Conservation (phyloP, 129 eudicot species). For the Tagetes patula region DNA sequence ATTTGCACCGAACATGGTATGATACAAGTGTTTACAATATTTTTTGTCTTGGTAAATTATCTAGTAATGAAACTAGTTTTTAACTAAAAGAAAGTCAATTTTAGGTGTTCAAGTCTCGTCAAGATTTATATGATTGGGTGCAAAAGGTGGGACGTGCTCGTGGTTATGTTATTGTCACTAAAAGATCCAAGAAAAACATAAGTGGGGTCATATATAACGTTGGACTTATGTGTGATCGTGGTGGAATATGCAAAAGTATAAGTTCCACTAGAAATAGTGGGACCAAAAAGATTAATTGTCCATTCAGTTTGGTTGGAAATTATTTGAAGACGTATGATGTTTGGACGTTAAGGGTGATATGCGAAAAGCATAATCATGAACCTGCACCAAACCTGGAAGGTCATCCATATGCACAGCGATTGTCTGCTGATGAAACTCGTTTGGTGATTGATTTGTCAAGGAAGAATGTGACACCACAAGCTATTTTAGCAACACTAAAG, state of each 20-base stretch:
- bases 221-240: conserved; percentile 25
- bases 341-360: conserved; percentile 23
- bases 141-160: conserved; percentile 11
- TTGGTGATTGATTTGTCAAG: conserved; percentile 31
- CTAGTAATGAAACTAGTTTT: neutral
- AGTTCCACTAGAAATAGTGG: conserved; percentile 3
- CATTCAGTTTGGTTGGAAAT: conserved; percentile 18
- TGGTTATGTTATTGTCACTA: conserved; percentile 24
- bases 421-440: conserved; percentile 18
- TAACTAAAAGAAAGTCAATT: neutral
- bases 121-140: conserved; percentile 27
- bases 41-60: neutral
- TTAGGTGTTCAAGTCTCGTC: conserved; percentile 23
- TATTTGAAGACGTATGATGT: neutral
- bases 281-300: conserved; percentile 23
- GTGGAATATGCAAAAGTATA: conserved; percentile 18
- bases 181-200: neutral
- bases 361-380: conserved; percentile 32
- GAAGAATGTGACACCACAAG: conserved; percentile 21
- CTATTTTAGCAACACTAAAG: conserved; percentile 16
- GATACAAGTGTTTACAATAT: neutral
- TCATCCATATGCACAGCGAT: conserved; percentile 27
- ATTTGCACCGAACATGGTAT: conserved; percentile 18
- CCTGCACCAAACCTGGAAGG: conserved; percentile 18
- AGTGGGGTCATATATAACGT: neutral